A percentile compares a stretch with the other conserved stretches of the same genome.
These are phyloP conservation scores for Aspergillus funiculosus DNA, from an alignment of 495 filamentous ascomycete species.

Conservation along the genomic window DNA sequence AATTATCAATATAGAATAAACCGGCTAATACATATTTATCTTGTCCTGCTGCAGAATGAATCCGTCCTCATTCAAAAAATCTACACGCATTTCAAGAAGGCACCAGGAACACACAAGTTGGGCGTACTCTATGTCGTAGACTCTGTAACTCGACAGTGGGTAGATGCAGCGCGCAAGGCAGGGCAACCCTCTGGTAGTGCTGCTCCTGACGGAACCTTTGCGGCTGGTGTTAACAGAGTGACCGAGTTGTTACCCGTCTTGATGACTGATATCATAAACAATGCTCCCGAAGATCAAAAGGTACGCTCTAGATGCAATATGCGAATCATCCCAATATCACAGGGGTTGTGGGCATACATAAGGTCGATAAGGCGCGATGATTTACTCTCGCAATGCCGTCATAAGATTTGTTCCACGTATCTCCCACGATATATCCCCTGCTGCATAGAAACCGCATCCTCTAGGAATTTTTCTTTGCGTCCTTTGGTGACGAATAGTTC, in stretches of 20 bases:
- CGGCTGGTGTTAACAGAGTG: conserved; percentile 93
- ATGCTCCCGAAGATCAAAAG: conserved; percentile 93
- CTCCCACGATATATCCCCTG: conserved; percentile 26
- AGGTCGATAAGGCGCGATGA: conserved; percentile 23
- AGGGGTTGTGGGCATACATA: conserved; percentile 29
- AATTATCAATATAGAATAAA: neutral
- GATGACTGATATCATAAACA: conserved; percentile 92
- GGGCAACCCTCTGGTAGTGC: conserved; percentile 71
- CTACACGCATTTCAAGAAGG: conserved; percentile 94
- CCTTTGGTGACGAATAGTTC: conserved; percentile 33
- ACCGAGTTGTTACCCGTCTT: conserved; percentile 86
- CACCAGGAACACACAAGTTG: conserved; percentile 91
- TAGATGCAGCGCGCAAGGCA: conserved; percentile 84
- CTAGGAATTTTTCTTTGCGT: conserved; percentile 16
- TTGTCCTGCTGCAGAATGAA: conserved; percentile 64
- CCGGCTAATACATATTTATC: conserved; percentile 30
- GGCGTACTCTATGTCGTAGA: conserved; percentile 99
- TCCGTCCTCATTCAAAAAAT: conserved; percentile 93
- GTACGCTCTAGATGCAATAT: conserved; percentile 61
- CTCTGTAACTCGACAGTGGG: conserved; percentile 97
- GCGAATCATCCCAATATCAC: conserved; percentile 24
- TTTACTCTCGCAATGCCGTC: conserved; percentile 16
- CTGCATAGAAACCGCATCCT: conserved; percentile 22
- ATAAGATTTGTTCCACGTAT: conserved; percentile 33
- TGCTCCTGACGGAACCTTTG: conserved; percentile 84